phyloP scores from a whole-genome alignment of 2,329 filamentous ascomycete genomes.

The Fusarium transvaalense region DNA sequence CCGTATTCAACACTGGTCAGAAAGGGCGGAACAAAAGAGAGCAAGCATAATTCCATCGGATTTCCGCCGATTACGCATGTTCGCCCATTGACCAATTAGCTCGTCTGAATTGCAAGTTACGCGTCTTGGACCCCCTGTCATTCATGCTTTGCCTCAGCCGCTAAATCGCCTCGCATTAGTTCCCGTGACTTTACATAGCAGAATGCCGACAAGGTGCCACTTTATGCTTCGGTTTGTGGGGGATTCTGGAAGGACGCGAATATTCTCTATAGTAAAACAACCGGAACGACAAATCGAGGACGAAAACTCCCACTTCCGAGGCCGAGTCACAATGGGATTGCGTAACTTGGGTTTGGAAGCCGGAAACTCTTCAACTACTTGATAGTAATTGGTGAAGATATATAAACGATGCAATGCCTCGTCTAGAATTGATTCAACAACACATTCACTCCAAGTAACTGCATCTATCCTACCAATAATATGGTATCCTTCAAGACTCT shows the following conservation, averaged over 20 bases:
- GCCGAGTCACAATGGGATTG: background rate
- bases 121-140: no score
- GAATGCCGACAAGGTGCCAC: background rate
- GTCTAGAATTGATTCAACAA: background rate
- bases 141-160: background rate
- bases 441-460: background rate
- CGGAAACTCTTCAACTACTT: background rate
- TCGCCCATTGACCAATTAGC: background rate
- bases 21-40: no score
- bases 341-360: background rate
- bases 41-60: no score
- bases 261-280: background rate
- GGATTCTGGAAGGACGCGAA: background rate
- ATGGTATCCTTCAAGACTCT: slow-evolving; percentile 15
- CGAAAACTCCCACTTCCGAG: background rate
- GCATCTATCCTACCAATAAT: background rate
- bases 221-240: slow-evolving; percentile 8
- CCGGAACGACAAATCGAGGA: background rate
- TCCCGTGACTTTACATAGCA: background rate
- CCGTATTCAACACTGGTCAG: no score
- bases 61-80: background rate
- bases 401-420: background rate
- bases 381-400: background rate
- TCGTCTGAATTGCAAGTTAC: background rate
- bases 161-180: background rate